Conservation (phyloP, 1,284 basidiomycete genomes). For the Trichosporon sp. region DNA sequence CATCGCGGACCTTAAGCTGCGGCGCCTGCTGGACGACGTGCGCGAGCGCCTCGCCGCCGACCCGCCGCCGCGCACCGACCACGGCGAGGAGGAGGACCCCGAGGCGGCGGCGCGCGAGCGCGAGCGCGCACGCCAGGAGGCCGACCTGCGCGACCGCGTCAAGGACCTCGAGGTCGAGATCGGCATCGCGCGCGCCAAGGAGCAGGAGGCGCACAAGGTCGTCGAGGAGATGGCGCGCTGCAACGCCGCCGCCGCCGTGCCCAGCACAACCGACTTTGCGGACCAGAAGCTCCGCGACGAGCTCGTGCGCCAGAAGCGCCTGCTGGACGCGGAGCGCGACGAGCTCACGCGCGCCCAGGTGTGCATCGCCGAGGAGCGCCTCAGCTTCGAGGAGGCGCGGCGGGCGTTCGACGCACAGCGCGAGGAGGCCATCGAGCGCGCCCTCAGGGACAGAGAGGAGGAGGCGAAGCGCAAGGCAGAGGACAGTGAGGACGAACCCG, state of each 20-base stretch:
- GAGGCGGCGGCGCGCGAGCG: conserved; percentile 27
- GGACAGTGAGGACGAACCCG: not conserved
- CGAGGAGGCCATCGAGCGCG: conserved; percentile 28
- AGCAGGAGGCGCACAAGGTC: conserved; percentile 38
- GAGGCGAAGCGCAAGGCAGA: not conserved
- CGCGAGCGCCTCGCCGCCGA: conserved; percentile 26
- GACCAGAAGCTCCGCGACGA: conserved; percentile 23
- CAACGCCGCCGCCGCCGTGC: conserved; percentile 19
- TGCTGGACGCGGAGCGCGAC: conserved; percentile 62
- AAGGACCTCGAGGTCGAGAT: conserved; percentile 47
- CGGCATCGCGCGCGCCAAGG: conserved; percentile 32
- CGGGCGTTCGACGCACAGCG: conserved; percentile 58
- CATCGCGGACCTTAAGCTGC: conserved; percentile 40
- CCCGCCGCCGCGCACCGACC: not conserved
- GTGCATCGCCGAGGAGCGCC: conserved; percentile 61
- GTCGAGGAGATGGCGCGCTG: conserved; percentile 35
- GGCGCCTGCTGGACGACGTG: conserved; percentile 31
- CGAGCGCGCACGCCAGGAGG: conserved; percentile 27
- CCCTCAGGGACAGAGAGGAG: not conserved
- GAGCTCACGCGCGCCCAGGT: conserved; percentile 63
- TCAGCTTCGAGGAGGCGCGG: conserved; percentile 57
- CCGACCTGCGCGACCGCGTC: conserved; percentile 38
- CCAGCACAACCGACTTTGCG: conserved; percentile 21
- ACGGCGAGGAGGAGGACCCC: conserved; percentile 27
- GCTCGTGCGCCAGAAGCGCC: conserved; percentile 34